A percentile compares a stretch with the other conserved stretches of the same genome.
These are phyloP conservation scores for Plasmodium adleri DNA, from an alignment of 169 alveolate species.

Conservation along the genomic window DNA sequence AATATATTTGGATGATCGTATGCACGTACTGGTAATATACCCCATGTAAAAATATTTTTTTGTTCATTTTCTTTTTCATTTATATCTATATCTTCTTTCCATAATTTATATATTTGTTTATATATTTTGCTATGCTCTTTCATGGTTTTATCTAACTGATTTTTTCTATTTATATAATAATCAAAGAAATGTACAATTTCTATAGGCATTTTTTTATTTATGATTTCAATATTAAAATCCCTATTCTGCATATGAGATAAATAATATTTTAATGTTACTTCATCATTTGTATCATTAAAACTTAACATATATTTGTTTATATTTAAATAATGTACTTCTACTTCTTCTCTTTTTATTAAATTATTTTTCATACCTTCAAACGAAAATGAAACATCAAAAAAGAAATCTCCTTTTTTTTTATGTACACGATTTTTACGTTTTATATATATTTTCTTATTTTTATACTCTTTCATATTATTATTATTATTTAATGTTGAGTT, in stretches of 20 bases:
- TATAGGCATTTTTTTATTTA: slow-evolving; percentile 35
- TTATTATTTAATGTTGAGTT: not conserved
- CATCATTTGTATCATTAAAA: slow-evolving; percentile 27
- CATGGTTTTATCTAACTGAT: slow-evolving; percentile 36
- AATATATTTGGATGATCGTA: slow-evolving; percentile 88
- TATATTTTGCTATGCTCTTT: slow-evolving; percentile 36
- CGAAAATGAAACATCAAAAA: slow-evolving; percentile 7
- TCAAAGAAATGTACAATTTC: slow-evolving; percentile 11
- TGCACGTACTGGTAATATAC: slow-evolving; percentile 92
- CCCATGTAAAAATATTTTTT: slow-evolving; percentile 90
- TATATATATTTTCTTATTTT: not conserved
- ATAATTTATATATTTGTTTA: slow-evolving; percentile 57
- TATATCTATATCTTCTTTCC: slow-evolving; percentile 81
- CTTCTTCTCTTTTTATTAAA: not conserved
- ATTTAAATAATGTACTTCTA: slow-evolving; percentile 29
- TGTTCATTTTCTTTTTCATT: slow-evolving; percentile 59
- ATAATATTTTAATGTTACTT: slow-evolving; percentile 47
- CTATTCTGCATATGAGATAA: slow-evolving; percentile 12
- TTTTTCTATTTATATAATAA: slow-evolving; percentile 41
- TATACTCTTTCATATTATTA: not conserved
- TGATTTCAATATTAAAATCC: slow-evolving; percentile 42
- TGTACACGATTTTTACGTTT: slow-evolving; percentile 3
- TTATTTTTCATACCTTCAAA: slow-evolving; percentile 17
- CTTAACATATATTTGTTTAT: slow-evolving; percentile 44
- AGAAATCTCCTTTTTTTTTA: not conserved